Base-by-base conservation (phyloP, 371 early-diverging fungal genomes). In the Mortierella sp. region DNA sequence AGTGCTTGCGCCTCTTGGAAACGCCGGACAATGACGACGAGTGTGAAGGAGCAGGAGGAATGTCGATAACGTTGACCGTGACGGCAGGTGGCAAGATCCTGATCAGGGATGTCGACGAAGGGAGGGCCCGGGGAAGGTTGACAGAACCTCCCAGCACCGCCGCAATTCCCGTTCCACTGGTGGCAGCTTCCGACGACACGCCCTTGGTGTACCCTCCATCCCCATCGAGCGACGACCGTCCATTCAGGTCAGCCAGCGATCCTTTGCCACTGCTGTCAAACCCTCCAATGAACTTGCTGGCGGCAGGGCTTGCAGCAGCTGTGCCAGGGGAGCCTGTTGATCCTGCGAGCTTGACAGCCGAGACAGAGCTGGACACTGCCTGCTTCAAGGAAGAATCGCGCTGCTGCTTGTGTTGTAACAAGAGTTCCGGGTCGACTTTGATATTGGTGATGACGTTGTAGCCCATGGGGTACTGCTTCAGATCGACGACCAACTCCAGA, bases 381-480 rank as follows among this genome's bases (percentile, higher is more conserved):
- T 79, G 70, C 58, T 53, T 64, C n/a, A 74, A 29, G 40, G 37
- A 52, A 0, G 52, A 39, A 14, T 79, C 84, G 2, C 84, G 40
- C 50, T 83, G 84, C 52, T 79, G 79, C 52, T 83, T 83, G 24
- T 83, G 84, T 24, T 83, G 79, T 19, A 83, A 64, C 16, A 83
- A 48, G n/a, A 83, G 73, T 48, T 83, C 84, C 22, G 84, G 84
- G 29, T 83, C 84, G 29, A 83, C 84, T 29, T 79, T 83, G 65
- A 83, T 83, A 50, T 70, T 79, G 40, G 84, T 83, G 44, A 74
- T 77, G 44, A 86, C 78, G 47, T 86, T 84, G 64, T 89, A 89
- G 9, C 89, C 89, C 37, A 78, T 66, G 9, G 82, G 82, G 64
- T 83, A 89, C 19, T 85, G 79, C 67, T 86, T 87, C 31, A 89